These are phyloP conservation scores for Monilinia polystroma DNA, from an alignment of 2,329 filamentous ascomycete species.

Conservation along the genomic window DNA sequence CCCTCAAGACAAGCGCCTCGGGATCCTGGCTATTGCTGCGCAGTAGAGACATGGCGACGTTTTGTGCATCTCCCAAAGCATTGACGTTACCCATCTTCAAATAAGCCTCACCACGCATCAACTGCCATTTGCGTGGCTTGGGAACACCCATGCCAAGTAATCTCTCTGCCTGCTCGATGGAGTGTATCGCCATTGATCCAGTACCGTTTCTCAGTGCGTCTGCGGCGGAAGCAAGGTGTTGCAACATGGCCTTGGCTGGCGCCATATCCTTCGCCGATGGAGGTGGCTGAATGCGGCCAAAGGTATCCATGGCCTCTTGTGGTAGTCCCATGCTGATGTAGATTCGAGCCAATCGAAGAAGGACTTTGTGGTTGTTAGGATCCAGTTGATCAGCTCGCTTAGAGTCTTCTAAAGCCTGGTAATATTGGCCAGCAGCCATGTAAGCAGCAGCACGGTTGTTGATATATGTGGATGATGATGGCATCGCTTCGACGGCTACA, in stretches of 20 bases:
- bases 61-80: slow-evolving; percentile 86
- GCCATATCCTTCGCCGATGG: slow-evolving; percentile 83
- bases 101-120: slow-evolving; percentile 89
- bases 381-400: slow-evolving; percentile 79
- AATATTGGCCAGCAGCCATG: slow-evolving; percentile 81
- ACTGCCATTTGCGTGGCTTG: slow-evolving; percentile 87
- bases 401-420: slow-evolving; percentile 82
- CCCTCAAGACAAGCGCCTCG: slow-evolving; percentile 86
- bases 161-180: slow-evolving; percentile 85
- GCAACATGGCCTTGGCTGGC: slow-evolving; percentile 79
- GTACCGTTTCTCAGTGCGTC: slow-evolving; percentile 72
- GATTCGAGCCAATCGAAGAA: slow-evolving; percentile 84
- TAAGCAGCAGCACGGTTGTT: slow-evolving; percentile 94
- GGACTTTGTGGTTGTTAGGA: slow-evolving; percentile 80
- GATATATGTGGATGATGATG: slow-evolving; percentile 82
- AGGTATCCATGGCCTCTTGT: slow-evolving; percentile 80
- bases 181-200: slow-evolving; percentile 89
- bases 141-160: slow-evolving; percentile 71
- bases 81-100: slow-evolving; percentile 90
- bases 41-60: slow-evolving; percentile 83
- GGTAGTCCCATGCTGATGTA: slow-evolving; percentile 85
- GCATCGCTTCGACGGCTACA: slow-evolving; percentile 82
- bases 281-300: slow-evolving; percentile 74
- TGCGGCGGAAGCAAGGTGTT: slow-evolving; percentile 77
- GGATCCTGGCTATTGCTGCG: slow-evolving; percentile 87